These are phyloP conservation scores for Kazachstania bromeliacearum DNA, from an alignment of 805 yeast genomes.

Conservation along the genomic window DNA sequence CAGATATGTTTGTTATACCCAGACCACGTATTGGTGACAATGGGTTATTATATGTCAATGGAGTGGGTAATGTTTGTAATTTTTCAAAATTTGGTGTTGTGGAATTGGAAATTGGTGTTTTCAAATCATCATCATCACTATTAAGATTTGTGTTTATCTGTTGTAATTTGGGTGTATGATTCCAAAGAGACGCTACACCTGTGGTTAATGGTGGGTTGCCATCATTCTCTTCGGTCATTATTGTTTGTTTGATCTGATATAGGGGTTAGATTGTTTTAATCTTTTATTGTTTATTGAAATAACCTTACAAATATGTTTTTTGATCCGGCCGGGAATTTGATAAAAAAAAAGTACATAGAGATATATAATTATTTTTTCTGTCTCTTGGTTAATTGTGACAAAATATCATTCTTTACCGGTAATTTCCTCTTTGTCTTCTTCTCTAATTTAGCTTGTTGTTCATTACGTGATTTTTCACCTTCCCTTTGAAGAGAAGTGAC, in stretches of 20 bases:
- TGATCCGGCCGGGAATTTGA: too few species aligned
- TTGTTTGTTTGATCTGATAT: too few species aligned
- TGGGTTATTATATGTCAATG: conserved; percentile 19
- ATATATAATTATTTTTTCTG: conserved; percentile 3
- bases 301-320: too few species aligned
- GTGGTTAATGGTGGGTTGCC: too few species aligned
- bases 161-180: too few species aligned
- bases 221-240: too few species aligned
- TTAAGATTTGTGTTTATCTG: too few species aligned
- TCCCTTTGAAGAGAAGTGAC: conserved; percentile 38
- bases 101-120: too few species aligned
- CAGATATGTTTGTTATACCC: conserved; percentile 3
- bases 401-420: conserved; percentile 15
- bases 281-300: too few species aligned
- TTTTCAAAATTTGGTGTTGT: conserved; percentile 18
- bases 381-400: conserved; percentile 13
- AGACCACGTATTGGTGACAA: conserved; percentile 3
- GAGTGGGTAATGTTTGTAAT: conserved; percentile 25
- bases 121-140: too few species aligned
- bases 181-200: too few species aligned
- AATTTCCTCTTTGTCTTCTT: conserved; percentile 36
- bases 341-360: background rate
- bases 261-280: too few species aligned
- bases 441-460: conserved; percentile 56
- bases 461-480: conserved; percentile 65